phyloP scores from a whole-genome alignment of 371 early-diverging fungal species.

The Apophysomyces elegans region DNA sequence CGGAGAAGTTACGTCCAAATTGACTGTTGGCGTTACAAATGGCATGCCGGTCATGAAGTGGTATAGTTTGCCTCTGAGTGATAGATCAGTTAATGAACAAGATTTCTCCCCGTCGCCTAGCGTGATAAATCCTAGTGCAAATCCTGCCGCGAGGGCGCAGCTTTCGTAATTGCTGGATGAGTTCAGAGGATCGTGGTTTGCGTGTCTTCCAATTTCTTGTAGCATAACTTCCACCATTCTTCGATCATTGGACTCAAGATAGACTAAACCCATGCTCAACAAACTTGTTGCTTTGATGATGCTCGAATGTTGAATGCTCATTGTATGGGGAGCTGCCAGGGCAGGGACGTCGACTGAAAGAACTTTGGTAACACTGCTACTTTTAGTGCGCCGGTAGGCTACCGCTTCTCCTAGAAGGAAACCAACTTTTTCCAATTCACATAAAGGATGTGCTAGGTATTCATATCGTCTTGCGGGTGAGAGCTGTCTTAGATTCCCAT shows the following conservation, averaged over 20 bases:
- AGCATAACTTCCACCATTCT: conserved; percentile 74
- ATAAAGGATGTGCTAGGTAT: conserved; percentile 66
- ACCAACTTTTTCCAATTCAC: conserved; percentile 70
- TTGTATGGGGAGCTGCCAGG: conserved; percentile 46
- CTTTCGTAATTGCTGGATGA: conserved; percentile 48
- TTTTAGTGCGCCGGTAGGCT: conserved; percentile 71
- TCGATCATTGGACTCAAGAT: conserved; percentile 68
- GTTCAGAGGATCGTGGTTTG: conserved; percentile 37
- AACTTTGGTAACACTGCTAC: conserved; percentile 65
- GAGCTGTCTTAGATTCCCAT: conserved; percentile 71
- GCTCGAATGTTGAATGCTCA: conserved; percentile 55
- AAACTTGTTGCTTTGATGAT: conserved; percentile 68
- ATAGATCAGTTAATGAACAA: conserved; percentile 57
- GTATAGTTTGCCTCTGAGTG: conserved; percentile 61
- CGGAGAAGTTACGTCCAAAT: conserved; percentile 62
- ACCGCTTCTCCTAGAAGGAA: conserved; percentile 77
- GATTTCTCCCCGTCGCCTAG: conserved; percentile 71
- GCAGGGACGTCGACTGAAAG: conserved; percentile 77
- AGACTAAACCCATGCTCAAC: conserved; percentile 78
- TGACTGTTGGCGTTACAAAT: conserved; percentile 14
- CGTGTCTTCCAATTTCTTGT: conserved; percentile 61
- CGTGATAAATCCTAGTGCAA: conserved; percentile 81
- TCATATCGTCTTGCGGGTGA: conserved; percentile 71
- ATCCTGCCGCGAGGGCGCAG: conserved; percentile 76
- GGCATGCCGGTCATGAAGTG: conserved; percentile 47